Conservation (phyloP, 2,329 filamentous ascomycete genomes). For the Chaetothyriales sp. region DNA sequence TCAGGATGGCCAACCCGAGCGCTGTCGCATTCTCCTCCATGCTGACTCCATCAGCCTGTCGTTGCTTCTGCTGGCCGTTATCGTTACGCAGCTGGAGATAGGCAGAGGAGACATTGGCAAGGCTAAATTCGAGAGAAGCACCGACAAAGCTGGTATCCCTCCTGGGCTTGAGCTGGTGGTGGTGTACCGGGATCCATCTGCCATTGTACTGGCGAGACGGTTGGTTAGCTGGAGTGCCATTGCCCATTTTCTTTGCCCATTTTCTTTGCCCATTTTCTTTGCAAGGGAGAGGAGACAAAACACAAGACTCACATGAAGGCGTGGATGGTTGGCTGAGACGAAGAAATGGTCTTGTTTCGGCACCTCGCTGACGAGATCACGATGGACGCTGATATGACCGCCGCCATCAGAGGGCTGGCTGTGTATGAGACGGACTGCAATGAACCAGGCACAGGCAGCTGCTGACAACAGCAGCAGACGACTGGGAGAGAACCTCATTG, state of each 20-base stretch:
- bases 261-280: no score
- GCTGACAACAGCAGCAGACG: not conserved
- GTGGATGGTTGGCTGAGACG: not conserved
- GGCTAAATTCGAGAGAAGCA: not conserved
- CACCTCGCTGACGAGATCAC: not conserved
- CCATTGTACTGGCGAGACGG: not conserved
- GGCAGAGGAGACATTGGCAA: not conserved
- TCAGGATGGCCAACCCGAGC: not conserved
- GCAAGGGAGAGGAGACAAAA: no score
- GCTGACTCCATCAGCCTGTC: not conserved
- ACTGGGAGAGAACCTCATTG: not conserved
- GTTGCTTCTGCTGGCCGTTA: not conserved
- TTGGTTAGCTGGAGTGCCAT: not conserved
- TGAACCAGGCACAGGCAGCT: not conserved
- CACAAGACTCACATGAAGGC: not conserved
- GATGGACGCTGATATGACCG: not conserved
- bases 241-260: no score
- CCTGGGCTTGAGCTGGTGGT: not conserved
- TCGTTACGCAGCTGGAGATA: not conserved
- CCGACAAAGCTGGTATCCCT: not conserved
- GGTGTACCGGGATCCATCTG: not conserved
- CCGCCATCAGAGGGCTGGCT: not conserved
- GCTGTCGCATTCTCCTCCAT: not conserved
- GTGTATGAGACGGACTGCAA: not conserved
- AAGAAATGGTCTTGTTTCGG: not conserved